Evolutionary conservation across 2,329 filamentous ascomycete genomes (phyloP).

Genomic region (Magnaporthiopsis poae): DNA sequence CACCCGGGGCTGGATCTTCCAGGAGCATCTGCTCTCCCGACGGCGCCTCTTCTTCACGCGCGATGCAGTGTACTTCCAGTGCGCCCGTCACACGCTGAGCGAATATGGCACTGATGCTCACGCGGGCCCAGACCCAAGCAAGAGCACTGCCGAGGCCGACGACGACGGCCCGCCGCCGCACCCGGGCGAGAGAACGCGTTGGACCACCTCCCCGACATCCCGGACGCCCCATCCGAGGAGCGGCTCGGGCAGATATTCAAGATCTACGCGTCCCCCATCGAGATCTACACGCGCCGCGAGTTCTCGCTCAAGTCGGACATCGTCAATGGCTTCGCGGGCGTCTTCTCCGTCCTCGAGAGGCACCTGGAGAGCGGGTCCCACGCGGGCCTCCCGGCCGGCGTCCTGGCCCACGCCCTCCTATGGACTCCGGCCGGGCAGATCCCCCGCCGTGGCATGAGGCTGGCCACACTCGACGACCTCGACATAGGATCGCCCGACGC

Average conservation of each 20-base stretch:
- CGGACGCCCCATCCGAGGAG: neutral
- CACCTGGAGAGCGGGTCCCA: neutral
- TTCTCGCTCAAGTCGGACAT: constrained; percentile 3
- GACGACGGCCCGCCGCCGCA: neutral
- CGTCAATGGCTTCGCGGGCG: neutral
- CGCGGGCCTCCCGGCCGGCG: neutral
- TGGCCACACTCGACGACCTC: neutral
- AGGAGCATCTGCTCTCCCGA: neutral
- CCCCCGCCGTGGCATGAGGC: neutral
- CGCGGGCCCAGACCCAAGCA: neutral
- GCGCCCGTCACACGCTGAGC: neutral
- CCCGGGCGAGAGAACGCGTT: neutral
- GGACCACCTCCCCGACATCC: neutral
- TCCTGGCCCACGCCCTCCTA: constrained; percentile 1
- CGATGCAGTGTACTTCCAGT: constrained; percentile 1
- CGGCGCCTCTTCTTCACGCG: neutral
- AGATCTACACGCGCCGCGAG: constrained; percentile 1
- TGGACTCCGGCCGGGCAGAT: neutral
- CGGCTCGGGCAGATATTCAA: neutral
- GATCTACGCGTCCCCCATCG: neutral
- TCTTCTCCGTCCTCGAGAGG: neutral
- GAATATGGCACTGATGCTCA: neutral
- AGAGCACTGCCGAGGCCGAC: neutral
- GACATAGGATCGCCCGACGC: neutral
- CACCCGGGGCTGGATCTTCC: neutral